phyloP scores from a whole-genome alignment of 108 stramenopile genomes.

The Fragilaria radians region DNA sequence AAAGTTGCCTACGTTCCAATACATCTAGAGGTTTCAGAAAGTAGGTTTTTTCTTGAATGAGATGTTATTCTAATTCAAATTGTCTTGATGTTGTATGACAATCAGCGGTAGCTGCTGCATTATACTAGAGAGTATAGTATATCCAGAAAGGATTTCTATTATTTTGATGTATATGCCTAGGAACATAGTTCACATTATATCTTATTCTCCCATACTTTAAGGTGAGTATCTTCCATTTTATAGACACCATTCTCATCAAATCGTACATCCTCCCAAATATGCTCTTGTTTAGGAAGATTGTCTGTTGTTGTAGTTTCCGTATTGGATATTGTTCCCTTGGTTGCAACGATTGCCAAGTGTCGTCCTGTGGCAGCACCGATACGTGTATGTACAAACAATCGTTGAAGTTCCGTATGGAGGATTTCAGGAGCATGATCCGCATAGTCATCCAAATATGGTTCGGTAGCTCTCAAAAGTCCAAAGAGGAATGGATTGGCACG shows the following conservation, averaged over 20 bases:
- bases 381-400: constrained; percentile 24
- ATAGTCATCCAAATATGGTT: constrained; percentile 78
- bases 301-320: background rate
- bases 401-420: constrained; percentile 15
- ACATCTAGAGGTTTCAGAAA: too few relatives aligned
- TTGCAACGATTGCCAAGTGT: constrained; percentile 78
- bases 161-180: too few relatives aligned
- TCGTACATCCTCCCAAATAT: constrained; percentile 40
- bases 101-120: background rate
- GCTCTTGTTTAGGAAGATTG: background rate
- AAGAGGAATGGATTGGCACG: constrained; percentile 69
- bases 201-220: constrained; percentile 65
- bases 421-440: constrained; percentile 54
- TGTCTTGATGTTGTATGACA: too few relatives aligned
- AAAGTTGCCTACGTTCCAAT: too few relatives aligned
- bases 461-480: constrained; percentile 62
- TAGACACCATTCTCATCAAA: constrained; percentile 59
- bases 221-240: constrained; percentile 68
- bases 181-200: too few relatives aligned
- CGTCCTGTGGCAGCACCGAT: constrained; percentile 67
- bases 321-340: constrained; percentile 23
- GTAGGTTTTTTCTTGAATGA: too few relatives aligned
- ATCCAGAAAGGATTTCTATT: too few relatives aligned
- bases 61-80: too few relatives aligned
- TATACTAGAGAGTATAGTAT: too few relatives aligned